These are phyloP conservation scores for Chlorella variabilis DNA, from an alignment of 163 green algal genomes.

Conservation along the genomic window DNA sequence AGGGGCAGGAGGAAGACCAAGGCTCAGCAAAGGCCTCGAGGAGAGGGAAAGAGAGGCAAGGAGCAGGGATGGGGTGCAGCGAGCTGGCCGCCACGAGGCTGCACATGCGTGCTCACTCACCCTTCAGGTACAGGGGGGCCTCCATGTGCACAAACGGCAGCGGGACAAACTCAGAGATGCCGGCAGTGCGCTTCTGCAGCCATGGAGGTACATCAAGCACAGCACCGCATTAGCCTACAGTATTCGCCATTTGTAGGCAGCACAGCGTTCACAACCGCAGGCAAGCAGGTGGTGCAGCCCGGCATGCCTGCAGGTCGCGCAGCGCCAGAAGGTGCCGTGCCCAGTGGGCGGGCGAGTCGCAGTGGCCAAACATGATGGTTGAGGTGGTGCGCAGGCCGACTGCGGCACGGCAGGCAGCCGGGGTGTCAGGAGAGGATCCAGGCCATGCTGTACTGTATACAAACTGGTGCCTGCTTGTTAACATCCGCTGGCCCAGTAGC, in stretches of 20 bases:
- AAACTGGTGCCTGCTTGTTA: not conserved
- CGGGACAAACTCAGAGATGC: slow-evolving; percentile 92
- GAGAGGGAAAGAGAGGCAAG: not conserved
- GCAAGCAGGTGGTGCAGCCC: too few relatives aligned
- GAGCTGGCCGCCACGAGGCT: too few relatives aligned
- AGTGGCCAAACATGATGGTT: slow-evolving; percentile 94
- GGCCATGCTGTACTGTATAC: too few relatives aligned
- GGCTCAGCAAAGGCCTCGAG: too few relatives aligned
- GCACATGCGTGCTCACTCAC: too few relatives aligned
- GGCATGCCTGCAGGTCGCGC: slow-evolving; percentile 57
- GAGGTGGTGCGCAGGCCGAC: slow-evolving; percentile 82
- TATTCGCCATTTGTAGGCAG: too few relatives aligned
- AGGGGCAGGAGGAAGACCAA: too few relatives aligned
- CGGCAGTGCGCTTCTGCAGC: slow-evolving; percentile 40
- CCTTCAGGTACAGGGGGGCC: slow-evolving; percentile 76
- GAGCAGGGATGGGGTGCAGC: too few relatives aligned
- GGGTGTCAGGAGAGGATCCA: not conserved
- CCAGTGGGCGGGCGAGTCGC: slow-evolving; percentile 68
- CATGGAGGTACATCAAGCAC: not conserved
- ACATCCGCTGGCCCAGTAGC: too few relatives aligned
- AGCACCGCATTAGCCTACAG: too few relatives aligned
- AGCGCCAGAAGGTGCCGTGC: slow-evolving; percentile 76
- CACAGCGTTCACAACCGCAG: not conserved
- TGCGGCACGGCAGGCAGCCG: not conserved
- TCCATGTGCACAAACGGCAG: slow-evolving; percentile 96